Evolutionary conservation across 164 flowering plant species (phyloP).

Genomic region (Annona squamosa): DNA sequence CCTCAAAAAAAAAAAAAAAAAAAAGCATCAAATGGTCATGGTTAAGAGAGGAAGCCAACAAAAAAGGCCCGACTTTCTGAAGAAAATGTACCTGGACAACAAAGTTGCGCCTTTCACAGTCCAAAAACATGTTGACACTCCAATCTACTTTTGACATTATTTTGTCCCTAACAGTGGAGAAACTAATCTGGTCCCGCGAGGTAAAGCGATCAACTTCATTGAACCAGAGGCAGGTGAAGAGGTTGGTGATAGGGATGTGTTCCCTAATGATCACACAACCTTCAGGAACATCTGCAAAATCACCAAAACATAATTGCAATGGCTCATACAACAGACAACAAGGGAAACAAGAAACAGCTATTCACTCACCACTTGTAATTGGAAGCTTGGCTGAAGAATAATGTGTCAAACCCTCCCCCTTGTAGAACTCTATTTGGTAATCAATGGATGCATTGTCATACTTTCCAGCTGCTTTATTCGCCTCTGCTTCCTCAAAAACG

Average conservation of each 20-base stretch:
- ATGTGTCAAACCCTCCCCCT: conserved; percentile 76
- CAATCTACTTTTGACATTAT: conserved; percentile 58
- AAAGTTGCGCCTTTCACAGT: conserved; percentile 92
- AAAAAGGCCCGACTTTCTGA: background rate
- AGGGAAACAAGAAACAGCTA: background rate
- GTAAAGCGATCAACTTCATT: conserved; percentile 98
- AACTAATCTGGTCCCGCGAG: conserved; percentile 89
- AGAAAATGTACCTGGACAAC: conserved; percentile 64
- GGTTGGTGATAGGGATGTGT: conserved; percentile 83
- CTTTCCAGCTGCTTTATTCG: conserved; percentile 90
- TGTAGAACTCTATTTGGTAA: conserved; percentile 74
- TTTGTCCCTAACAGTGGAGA: conserved; percentile 82
- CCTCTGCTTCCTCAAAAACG: conserved; percentile 91
- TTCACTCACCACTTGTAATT: conserved; percentile 73
- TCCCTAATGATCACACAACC: conserved; percentile 87
- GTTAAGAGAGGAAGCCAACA: background rate
- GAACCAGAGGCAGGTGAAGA: conserved; percentile 92
- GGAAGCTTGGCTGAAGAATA: conserved; percentile 85
- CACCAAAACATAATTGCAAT: background rate
- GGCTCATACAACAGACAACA: background rate
- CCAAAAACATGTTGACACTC: conserved; percentile 74
- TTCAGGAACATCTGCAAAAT: conserved; percentile 88
- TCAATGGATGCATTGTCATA: conserved; percentile 85
- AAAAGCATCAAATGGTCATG: background rate
- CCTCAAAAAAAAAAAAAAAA: background rate